Evolutionary conservation across 495 filamentous ascomycete species (phyloP).

Genomic region (Penicillium verhagenii): DNA sequence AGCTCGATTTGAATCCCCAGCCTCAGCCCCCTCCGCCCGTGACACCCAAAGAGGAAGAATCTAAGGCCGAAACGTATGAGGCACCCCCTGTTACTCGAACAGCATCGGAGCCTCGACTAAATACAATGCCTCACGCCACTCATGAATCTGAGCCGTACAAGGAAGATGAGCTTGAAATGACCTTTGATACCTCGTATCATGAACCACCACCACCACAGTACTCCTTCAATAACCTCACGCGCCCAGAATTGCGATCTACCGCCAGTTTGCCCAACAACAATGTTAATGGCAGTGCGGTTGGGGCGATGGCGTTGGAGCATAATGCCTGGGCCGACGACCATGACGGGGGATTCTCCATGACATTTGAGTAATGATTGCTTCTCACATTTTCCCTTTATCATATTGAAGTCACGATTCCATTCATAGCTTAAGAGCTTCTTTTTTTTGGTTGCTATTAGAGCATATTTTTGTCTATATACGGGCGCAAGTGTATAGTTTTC

Average conservation of each 20-base stretch:
- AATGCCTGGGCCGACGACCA: conserved; percentile 81
- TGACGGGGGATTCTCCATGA: conserved; percentile 56
- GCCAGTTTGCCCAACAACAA: conserved; percentile 33
- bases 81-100: conserved; percentile 28
- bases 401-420: neutral
- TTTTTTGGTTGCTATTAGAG: conserved; percentile 8
- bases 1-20: conserved; percentile 58
- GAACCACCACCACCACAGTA: conserved; percentile 33
- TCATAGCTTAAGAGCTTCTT: neutral
- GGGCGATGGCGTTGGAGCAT: conserved; percentile 50
- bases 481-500: conserved; percentile 9
- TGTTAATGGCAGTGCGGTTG: conserved; percentile 26
- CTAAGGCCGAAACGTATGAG: conserved; percentile 41
- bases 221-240: conserved; percentile 16
- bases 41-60: conserved; percentile 36
- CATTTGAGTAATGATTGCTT: conserved; percentile 48
- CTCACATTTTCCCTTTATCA: conserved; percentile 5
- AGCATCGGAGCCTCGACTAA: conserved; percentile 29
- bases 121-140: conserved; percentile 15
- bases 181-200: conserved; percentile 65
- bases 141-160: conserved; percentile 23
- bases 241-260: conserved; percentile 43
- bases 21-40: conserved; percentile 17
- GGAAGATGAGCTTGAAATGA: conserved; percentile 64
- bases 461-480: conserved; percentile 11